Evolutionary conservation across 106 monocot species (phyloP), one percentile per base, ranked within the genome.

Genomic region (Dactylorhiza incarnata): DNA sequence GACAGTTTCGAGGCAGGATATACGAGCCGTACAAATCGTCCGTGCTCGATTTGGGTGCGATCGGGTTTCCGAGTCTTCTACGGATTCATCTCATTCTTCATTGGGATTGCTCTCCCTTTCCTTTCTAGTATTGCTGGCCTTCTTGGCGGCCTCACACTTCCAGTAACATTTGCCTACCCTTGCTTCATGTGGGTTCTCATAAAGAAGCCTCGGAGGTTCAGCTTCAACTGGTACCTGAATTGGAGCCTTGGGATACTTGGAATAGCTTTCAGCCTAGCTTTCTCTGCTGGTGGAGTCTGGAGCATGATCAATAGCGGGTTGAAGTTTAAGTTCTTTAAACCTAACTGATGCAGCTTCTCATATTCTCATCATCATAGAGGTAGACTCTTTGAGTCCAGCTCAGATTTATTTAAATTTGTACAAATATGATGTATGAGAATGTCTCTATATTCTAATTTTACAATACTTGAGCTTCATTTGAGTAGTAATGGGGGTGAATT

Each of bases 181-280:
- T 96, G 93, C 71, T 93, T 96, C 81, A 96, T 96, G 95, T 96
- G 95, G 95, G 89, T 91, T 16, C 88, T 90, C 50, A 85, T 96
- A 69, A 95, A 93, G 85, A 95, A 90, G 76, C 95, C 95, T 44
- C 69, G 68, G 26, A 88, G 76, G 72, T 93, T 77, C 51, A 93
- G 90, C 79, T 90, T 87, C 70, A 87, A 72, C 17, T 96, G 95
- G 95, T 96, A 89, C 58, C 81, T 96, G 45, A 93, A 96, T 66
- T 96, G 95, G 93, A 68, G 79, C 15, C 82, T 96, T 12, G 95
- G 95, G 7, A 69, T 87, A 16, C 62, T 96, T 67, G 95, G 95
- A 26, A 85, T 87, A 68, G 88, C 78, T 29, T 96, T 96, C 83
- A 96, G 95, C 76, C 79, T 96, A 15, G 95, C 95, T 26, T 84